A percentile compares a stretch with the other conserved stretches of the same genome.
These are phyloP conservation scores for Fragaria vesca DNA, from an alignment of 306 rosid species.

Conservation along the genomic window DNA sequence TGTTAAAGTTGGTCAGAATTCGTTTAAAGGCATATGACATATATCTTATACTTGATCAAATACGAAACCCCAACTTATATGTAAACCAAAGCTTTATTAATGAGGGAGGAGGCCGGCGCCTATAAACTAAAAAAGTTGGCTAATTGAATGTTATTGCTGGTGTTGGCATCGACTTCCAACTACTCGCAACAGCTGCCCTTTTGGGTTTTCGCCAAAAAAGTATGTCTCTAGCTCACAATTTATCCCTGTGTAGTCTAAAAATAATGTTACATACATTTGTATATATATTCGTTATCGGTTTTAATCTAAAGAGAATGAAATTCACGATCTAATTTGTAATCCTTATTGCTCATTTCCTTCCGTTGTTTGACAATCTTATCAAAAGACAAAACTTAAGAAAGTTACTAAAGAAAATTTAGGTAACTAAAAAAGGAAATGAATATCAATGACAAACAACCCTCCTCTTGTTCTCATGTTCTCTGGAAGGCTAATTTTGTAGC, in stretches of 20 bases:
- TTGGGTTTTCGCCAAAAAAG: constrained; percentile 15
- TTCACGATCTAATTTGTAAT: too few species aligned
- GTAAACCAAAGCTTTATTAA: constrained; percentile 22
- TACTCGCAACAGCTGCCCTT: constrained; percentile 52
- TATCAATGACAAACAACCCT: too few species aligned
- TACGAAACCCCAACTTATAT: neutral
- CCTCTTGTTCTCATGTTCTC: too few species aligned
- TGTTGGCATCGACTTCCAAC: constrained; percentile 52
- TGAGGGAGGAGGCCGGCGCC: constrained; percentile 33
- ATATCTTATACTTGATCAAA: neutral
- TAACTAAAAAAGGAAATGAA: too few species aligned
- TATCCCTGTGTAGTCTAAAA: neutral
- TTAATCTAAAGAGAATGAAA: too few species aligned
- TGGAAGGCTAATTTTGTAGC: too few species aligned
- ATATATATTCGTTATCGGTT: too few species aligned
- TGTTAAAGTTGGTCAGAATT: neutral
- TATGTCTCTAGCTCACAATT: neutral
- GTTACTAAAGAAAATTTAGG: too few species aligned
- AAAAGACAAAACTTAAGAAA: too few species aligned
- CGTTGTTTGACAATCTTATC: too few species aligned
- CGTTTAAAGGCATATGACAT: neutral
- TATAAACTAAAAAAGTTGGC: constrained; percentile 60
- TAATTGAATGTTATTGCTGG: constrained; percentile 55
- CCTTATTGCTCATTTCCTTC: too few species aligned
- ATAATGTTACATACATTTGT: neutral